Evolutionary conservation across 129 eudicot species (phyloP), one percentile per base, ranked within the genome.

Genomic region (Logfia minima): DNA sequence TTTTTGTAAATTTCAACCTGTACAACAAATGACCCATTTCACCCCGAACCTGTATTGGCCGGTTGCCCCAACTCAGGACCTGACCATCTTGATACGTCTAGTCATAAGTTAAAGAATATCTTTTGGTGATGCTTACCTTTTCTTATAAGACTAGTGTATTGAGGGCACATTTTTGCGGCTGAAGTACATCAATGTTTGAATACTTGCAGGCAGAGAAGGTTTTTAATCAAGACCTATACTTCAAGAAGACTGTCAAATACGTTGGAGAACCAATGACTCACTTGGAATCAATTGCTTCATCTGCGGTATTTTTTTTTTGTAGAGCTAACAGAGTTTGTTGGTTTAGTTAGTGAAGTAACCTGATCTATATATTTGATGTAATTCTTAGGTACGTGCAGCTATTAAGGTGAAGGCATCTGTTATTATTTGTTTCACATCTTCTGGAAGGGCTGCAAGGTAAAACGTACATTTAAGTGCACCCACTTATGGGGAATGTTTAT

Each of bases 401-500:
- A 87, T 87, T 35, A 87, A 87, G 81, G 91, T 87, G 71, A 87
- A 87, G 85, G 91, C 91, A 21, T 87, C 91, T 76, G 91, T 87
- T 74, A 87, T 87, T 70, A 84, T 87, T 71, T 87, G 91, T 77
- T 87, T 87, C 86, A 87, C 91, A 26, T 87, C 91, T 72, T 87
- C 91, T 31, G 91, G 91, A 75, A 77, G 91, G 85, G 91, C 91
- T 69, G 91, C 91, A 63, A 87, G 91, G 91, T 87, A 69, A 60
- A 9, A 8, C n/a, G n/a, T 34, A 45, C 1, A 71, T 53, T 67
- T 28, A 19, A 32, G 16, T 77, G 35, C 24, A 9, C 3, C 48
- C 14, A 4, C 14, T 41, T 9, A 41, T 41, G 48, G 8, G 65
- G 37, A 18, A 22, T 60, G 66, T 60, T 23, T 60, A 31, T 60